Conservation (phyloP, 1,284 basidiomycete species). For the Trametes versicolor region DNA sequence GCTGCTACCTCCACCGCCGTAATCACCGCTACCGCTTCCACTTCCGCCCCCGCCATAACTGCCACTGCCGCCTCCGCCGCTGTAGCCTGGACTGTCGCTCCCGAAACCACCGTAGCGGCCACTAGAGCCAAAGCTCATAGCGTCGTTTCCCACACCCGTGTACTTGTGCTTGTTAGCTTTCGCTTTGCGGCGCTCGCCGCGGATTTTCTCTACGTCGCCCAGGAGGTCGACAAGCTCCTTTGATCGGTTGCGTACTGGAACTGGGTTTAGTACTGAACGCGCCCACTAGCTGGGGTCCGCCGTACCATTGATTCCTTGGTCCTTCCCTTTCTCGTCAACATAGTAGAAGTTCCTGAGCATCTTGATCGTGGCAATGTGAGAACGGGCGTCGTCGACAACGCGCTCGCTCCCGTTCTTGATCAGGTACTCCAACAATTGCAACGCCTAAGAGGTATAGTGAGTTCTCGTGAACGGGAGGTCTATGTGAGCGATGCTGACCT, state of each 20-base stretch:
- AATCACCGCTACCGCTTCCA: constrained; percentile 17
- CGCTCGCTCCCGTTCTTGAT: constrained; percentile 99
- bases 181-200: constrained; percentile 91
- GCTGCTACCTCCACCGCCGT: constrained; percentile 28
- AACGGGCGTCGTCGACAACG: constrained; percentile 96
- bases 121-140: constrained; percentile 68
- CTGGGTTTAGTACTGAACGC: neutral
- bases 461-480: neutral
- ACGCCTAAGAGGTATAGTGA: constrained; percentile 60
- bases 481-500: constrained; percentile 57
- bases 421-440: constrained; percentile 95
- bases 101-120: constrained; percentile 87
- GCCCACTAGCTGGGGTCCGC: constrained; percentile 13
- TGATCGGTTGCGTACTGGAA: constrained; percentile 92
- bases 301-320: constrained; percentile 97
- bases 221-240: constrained; percentile 92
- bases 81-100: constrained; percentile 63
- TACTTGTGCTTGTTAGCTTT: constrained; percentile 96
- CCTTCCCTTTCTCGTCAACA: constrained; percentile 98
- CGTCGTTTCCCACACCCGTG: constrained; percentile 85
- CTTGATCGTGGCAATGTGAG: constrained; percentile 95
- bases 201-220: constrained; percentile 91
- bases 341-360: constrained; percentile 99
- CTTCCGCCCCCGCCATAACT: constrained; percentile 35
- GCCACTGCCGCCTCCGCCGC: constrained; percentile 43